Evolutionary conservation across 257 asterid genomes (phyloP), one percentile per base, ranked within the genome.

Genomic region (Thymus mandschuricus): DNA sequence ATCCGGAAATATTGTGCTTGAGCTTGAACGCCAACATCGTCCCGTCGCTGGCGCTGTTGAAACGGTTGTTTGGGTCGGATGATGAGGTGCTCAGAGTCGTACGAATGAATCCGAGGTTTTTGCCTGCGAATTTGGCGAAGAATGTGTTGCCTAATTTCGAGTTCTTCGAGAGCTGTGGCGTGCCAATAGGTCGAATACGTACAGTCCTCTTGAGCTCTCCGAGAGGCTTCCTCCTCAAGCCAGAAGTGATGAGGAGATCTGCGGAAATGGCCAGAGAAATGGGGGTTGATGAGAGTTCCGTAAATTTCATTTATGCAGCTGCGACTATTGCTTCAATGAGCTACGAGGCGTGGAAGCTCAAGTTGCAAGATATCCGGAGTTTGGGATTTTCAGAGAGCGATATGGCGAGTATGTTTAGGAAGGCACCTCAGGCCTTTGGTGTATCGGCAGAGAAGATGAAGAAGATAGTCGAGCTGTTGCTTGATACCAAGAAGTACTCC

Each of bases 351-450:
- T 57, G 41, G 63, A n/a, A 10, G 5, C 44, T 31, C 61, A 56
- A 56, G 61, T 9, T 28, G 38, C 61, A 29, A 9, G 13, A 38
- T 29, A 9, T 56, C 41, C 41, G 41, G 7, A 38, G 41, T 7
- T 38, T 38, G 41, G 41, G 41, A 38, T 38, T 38, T 38, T 69
- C 85, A 7, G 79, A 77, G 13, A 48, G 56, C 52, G 71, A 82
- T 2, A 49, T 38, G 8, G 1, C 30, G 8, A 10, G 1, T 2
- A 33, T 58, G 44, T 31, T 58, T 31, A 57, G 40, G 75, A 80
- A 40, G n/a, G 62, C 51, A 9, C 89, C 89, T 10, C 58, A 5
- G 57, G 70, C 56, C 3, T 79, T 82, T 64, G 15, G 74, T 15
- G 44, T 41, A 4, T 85, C 89, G 0, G 4, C 5, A 10, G 51